Conservation (phyloP, 495 filamentous ascomycete genomes). For the Lasiosphaeria miniovina region DNA sequence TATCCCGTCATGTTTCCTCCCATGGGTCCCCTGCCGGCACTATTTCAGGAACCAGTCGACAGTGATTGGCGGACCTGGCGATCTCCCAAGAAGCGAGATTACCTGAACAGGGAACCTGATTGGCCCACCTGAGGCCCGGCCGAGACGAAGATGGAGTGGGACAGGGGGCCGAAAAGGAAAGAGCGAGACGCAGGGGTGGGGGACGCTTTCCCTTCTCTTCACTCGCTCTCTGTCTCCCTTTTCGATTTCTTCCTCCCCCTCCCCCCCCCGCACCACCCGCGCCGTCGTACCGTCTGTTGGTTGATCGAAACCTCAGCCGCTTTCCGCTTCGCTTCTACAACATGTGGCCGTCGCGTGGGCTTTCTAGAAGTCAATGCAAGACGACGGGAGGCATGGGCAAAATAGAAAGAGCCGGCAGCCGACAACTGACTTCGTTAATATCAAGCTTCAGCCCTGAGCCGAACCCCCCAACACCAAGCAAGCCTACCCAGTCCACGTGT, state of each 20-base stretch:
- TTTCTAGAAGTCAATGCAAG: no score
- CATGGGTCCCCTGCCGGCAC: slow-evolving; percentile 2
- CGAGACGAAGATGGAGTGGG: not conserved
- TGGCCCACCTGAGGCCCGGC: slow-evolving; percentile 8
- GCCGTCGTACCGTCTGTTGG: no score
- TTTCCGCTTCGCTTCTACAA: not conserved
- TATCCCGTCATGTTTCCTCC: not conserved
- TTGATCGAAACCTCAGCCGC: slow-evolving; percentile 3
- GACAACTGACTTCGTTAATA: not conserved
- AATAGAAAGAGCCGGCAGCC: no score
- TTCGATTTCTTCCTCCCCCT: not conserved
- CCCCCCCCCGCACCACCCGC: no score
- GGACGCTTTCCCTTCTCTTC: not conserved
- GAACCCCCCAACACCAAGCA: no score
- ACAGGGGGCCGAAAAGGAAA: no score
- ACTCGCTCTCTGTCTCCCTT: not conserved
- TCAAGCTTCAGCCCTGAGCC: not conserved
- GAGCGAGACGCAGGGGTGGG: not conserved
- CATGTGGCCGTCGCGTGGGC: no score
- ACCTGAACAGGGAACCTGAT: slow-evolving; percentile 14
- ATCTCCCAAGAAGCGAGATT: slow-evolving; percentile 28
- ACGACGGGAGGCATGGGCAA: no score
- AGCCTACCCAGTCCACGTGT: no score
- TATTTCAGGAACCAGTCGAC: slow-evolving; percentile 19
- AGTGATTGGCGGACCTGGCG: slow-evolving; percentile 19